phyloP scores from a whole-genome alignment of 805 yeast genomes.

The Lachancea waltii region DNA sequence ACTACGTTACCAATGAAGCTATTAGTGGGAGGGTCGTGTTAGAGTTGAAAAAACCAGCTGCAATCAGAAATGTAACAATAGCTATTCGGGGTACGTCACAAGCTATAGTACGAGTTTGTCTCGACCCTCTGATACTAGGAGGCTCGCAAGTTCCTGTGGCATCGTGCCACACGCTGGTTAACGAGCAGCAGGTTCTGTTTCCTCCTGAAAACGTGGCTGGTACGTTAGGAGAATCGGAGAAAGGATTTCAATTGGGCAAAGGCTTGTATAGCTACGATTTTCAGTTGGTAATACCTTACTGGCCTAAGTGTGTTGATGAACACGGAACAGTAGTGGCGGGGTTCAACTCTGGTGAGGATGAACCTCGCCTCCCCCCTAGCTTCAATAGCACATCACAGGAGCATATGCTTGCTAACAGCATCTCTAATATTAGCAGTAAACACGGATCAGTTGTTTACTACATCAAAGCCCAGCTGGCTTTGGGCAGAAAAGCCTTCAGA shows the following conservation, averaged over 20 bases:
- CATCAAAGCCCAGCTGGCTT: slow-evolving; percentile 24
- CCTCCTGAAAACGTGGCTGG: slow-evolving; percentile 32
- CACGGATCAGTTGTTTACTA: slow-evolving; percentile 26
- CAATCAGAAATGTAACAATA: slow-evolving; percentile 37
- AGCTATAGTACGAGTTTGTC: slow-evolving; percentile 20
- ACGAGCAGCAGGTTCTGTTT: slow-evolving; percentile 18
- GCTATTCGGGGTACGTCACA: slow-evolving; percentile 42
- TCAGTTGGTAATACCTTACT: slow-evolving; percentile 22
- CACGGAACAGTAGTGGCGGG: slow-evolving; percentile 20
- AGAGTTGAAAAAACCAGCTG: slow-evolving; percentile 20
- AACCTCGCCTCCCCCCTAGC: slow-evolving; percentile 26
- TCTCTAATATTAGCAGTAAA: slow-evolving; percentile 24
- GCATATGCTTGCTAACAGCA: slow-evolving; percentile 21
- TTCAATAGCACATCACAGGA: slow-evolving; percentile 26
- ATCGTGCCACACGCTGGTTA: slow-evolving; percentile 22
- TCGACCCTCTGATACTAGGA: slow-evolving; percentile 8
- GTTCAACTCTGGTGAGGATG: slow-evolving; percentile 18
- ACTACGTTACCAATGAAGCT: slow-evolving; percentile 25
- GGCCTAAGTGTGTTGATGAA: slow-evolving; percentile 23
- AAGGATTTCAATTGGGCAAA: slow-evolving; percentile 26
- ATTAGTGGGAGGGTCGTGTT: slow-evolving; percentile 26
- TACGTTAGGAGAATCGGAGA: slow-evolving; percentile 24
- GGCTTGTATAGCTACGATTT: slow-evolving; percentile 26
- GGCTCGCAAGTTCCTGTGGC: slow-evolving; percentile 11
- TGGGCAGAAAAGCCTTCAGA: slow-evolving; percentile 28